Conservation (phyloP, 306 rosid species). For the Luffa aegyptiaca region DNA sequence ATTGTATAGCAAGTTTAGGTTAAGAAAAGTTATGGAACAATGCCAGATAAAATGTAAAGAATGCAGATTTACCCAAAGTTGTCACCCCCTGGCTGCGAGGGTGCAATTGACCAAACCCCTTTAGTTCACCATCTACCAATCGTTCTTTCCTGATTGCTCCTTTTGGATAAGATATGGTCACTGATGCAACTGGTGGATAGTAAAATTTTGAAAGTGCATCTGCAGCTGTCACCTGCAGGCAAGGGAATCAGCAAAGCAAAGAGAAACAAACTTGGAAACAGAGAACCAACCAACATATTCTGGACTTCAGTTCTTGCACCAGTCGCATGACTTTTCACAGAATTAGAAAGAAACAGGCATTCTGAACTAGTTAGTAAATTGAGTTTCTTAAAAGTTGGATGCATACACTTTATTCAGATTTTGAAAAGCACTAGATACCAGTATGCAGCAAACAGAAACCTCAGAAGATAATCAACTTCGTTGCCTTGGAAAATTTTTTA, state of each 20-base stretch:
- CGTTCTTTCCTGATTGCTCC: slow-evolving; percentile 83
- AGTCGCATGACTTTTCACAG: background rate
- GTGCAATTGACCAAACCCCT: slow-evolving; percentile 95
- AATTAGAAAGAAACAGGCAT: background rate
- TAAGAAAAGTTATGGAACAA: background rate
- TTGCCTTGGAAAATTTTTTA: background rate
- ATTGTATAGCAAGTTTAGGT: background rate
- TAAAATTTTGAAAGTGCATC: slow-evolving; percentile 80
- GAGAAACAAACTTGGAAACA: slow-evolving; percentile 14
- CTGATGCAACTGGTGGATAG: slow-evolving; percentile 96
- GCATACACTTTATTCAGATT: background rate
- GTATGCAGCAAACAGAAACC: background rate
- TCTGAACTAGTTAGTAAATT: background rate
- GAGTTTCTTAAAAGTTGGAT: background rate
- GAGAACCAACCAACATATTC: background rate
- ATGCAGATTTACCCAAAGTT: slow-evolving; percentile 57
- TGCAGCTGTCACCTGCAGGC: slow-evolving; percentile 65
- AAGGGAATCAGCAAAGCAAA: background rate
- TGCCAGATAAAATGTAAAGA: background rate
- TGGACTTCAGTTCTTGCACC: background rate
- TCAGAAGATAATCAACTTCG: background rate
- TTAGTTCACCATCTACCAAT: slow-evolving; percentile 70
- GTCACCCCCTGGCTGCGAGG: slow-evolving; percentile 98
- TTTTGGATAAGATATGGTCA: slow-evolving; percentile 88
- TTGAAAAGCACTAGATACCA: background rate